These are phyloP conservation scores for Umbilicaria muhlenbergii DNA, from an alignment of 495 filamentous ascomycete genomes.

Conservation along the genomic window DNA sequence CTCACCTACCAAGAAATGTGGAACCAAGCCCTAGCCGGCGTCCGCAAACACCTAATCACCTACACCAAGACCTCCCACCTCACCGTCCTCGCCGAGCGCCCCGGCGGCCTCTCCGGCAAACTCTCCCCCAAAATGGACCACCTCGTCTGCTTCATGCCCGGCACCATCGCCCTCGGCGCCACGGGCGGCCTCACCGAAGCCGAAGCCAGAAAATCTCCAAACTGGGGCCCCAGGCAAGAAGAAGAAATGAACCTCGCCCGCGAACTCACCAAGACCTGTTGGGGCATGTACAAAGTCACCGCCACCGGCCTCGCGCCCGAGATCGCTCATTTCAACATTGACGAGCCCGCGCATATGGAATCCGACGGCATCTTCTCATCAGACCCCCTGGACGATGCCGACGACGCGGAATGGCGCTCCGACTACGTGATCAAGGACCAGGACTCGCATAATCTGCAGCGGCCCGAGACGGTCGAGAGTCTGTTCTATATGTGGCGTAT, in stretches of 20 bases:
- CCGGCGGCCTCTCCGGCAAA: conserved; percentile 44
- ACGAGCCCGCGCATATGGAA: conserved; percentile 43
- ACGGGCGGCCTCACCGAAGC: conserved; percentile 63
- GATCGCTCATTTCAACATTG: conserved; percentile 75
- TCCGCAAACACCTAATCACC: conserved; percentile 81
- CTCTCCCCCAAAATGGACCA: conserved; percentile 94
- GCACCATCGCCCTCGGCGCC: conserved; percentile 78
- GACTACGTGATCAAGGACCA: conserved; percentile 62
- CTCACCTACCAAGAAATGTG: conserved; percentile 83
- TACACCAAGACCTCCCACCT: conserved; percentile 69
- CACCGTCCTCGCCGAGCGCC: conserved; percentile 77
- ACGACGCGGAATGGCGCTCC: conserved; percentile 45
- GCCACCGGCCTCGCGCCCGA: conserved; percentile 81
- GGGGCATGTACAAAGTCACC: conserved; percentile 85
- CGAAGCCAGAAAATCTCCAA: conserved; percentile 51
- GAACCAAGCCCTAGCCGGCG: conserved; percentile 68
- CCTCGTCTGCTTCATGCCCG: conserved; percentile 92
- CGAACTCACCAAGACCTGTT: conserved; percentile 93
- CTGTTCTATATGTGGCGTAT: conserved; percentile 98
- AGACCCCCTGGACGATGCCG: conserved; percentile 28
- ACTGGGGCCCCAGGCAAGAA: conserved; percentile 66
- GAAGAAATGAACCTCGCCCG: conserved; percentile 72
- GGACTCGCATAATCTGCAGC: conserved; percentile 86
- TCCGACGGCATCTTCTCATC: conserved; percentile 28
- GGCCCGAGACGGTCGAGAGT: conserved; percentile 88